Evolutionary conservation across 176 grass and related monocot species (phyloP).

Genomic region (Zea luxurians): DNA sequence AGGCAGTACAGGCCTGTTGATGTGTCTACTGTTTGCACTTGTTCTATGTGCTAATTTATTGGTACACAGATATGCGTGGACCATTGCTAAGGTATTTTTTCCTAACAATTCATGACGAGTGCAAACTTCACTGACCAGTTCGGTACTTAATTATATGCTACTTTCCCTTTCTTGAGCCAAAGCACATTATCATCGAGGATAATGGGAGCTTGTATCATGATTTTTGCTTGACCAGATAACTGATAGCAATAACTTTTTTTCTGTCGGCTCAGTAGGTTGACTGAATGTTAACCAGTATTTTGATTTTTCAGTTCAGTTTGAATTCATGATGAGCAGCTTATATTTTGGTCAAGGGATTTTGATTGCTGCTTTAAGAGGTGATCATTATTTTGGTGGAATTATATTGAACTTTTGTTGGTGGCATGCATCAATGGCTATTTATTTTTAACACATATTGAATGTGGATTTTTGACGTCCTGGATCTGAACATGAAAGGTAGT

Average conservation of each 20-base stretch:
- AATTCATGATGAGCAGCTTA: too few relatives aligned
- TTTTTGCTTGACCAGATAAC: not conserved
- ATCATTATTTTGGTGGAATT: not conserved
- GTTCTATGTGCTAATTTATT: slow-evolving; percentile 1
- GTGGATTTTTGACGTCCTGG: too few relatives aligned
- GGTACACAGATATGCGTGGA: not conserved
- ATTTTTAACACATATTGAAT: too few relatives aligned
- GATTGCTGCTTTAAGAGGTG: slow-evolving; percentile 9
- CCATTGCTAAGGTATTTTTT: not conserved
- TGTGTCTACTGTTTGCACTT: not conserved
- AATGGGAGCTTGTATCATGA: not conserved
- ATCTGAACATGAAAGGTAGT: too few relatives aligned
- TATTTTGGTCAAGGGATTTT: not conserved
- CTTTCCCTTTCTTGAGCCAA: not conserved
- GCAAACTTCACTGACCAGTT: not conserved
- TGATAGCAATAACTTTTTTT: not conserved
- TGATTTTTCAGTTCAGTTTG: slow-evolving; percentile 9
- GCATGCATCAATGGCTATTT: too few relatives aligned
- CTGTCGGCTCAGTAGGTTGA: not conserved
- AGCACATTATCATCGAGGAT: not conserved
- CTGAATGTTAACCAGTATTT: slow-evolving; percentile 9
- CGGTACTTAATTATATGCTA: not conserved
- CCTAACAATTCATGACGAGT: not conserved
- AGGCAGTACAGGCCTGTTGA: not conserved
- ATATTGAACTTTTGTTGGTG: too few relatives aligned